phyloP scores from a whole-genome alignment of 768 basidiomycete genomes.

The Agrocybe chaxingu region DNA sequence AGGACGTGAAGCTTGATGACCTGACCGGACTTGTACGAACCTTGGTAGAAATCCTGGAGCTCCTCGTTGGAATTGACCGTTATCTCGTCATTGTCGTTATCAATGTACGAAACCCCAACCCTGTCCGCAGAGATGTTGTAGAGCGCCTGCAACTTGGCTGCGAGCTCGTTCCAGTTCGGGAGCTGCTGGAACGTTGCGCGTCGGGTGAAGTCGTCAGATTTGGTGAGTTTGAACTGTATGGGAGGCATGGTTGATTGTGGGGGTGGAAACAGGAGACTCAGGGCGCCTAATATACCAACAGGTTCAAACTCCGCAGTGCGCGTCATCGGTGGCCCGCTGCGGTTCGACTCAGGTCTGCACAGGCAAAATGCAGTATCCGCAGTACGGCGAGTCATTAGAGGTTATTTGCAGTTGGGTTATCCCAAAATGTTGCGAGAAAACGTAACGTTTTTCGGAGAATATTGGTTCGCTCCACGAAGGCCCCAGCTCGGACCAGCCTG shows the following conservation, averaged over 20 bases:
- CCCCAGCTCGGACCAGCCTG: no score
- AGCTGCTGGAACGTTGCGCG: slow-evolving; percentile 46
- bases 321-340: slow-evolving; percentile 8
- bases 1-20: slow-evolving; percentile 60
- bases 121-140: slow-evolving; percentile 54
- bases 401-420: no score
- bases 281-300: slow-evolving; percentile 8
- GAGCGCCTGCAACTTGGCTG: slow-evolving; percentile 47
- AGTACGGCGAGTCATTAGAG: no score
- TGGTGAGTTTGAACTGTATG: slow-evolving; percentile 65
- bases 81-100: slow-evolving; percentile 71
- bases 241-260: slow-evolving; percentile 36
- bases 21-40: slow-evolving; percentile 25
- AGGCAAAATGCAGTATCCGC: not conserved
- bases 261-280: slow-evolving; percentile 7
- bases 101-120: slow-evolving; percentile 69
- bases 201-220: slow-evolving; percentile 55
- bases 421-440: no score
- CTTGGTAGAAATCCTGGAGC: slow-evolving; percentile 66
- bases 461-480: no score
- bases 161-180: slow-evolving; percentile 59
- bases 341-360: not conserved
- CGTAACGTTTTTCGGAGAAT: no score
- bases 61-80: slow-evolving; percentile 77
- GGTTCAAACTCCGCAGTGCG: slow-evolving; percentile 43